These are phyloP conservation scores for Populus davidiana DNA, from an alignment of 345 rosid genomes.

Conservation along the genomic window DNA sequence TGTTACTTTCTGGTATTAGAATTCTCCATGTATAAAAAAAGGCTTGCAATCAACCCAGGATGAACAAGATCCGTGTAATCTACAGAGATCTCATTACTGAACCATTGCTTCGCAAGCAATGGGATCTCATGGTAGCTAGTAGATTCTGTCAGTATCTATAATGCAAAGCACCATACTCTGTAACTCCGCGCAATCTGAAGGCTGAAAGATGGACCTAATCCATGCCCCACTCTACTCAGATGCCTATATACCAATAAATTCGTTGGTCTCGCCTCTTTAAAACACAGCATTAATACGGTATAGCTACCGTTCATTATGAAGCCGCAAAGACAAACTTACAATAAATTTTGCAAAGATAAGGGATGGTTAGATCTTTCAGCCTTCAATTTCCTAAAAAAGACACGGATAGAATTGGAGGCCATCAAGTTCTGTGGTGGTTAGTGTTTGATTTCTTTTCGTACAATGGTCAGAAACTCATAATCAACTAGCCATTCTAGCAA, in stretches of 20 bases:
- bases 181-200: neutral
- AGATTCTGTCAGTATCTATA: neutral
- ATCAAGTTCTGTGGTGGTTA: neutral
- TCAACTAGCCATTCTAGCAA: neutral
- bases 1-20: neutral
- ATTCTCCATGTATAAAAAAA: neutral
- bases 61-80: neutral
- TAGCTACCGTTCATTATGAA: conserved; percentile 5
- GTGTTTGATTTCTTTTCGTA: neutral
- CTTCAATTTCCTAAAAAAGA: neutral
- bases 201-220: too few relatives aligned
- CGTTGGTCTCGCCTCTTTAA: neutral
- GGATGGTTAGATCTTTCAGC: neutral
- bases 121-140: neutral
- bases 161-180: neutral
- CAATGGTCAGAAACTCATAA: neutral
- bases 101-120: neutral
- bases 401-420: neutral
- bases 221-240: neutral
- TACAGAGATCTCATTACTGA: neutral
- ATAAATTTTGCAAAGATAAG: conserved; percentile 2
- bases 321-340: neutral
- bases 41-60: neutral
- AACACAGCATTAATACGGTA: neutral
- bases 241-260: neutral